Base-by-base conservation (phyloP, 1,284 basidiomycete species). In the Schizophyllum commune region DNA sequence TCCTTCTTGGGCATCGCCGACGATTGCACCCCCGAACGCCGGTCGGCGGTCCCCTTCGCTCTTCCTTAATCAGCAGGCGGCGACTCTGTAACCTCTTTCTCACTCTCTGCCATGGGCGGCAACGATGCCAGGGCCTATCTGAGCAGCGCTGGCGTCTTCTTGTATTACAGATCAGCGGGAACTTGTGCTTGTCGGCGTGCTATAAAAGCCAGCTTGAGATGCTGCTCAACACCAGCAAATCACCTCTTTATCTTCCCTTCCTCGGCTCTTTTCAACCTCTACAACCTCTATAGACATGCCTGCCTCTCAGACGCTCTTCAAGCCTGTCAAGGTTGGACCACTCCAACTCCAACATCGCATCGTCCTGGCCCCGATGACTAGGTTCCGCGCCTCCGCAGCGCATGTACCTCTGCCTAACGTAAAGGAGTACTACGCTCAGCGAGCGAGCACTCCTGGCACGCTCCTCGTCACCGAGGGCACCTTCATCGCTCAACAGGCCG, bases 401-500 rank as follows among this genome's bases (percentile, higher is more conserved):
- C 58, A 57, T 20, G 61, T 61, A 56, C 56, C 63, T 6, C 58
- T 61, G n/a, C 63, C 63, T 11, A 52, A 60, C 17, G 61, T 64
- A 5, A 34, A 55, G n/a, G 61, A 64, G 8, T 64, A 62, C 22
- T 64, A 64, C 56, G n/a, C 61, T 1, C 77, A 79, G 61, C 68
- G 77, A 1, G 72, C 68, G 4, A 68, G 64, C 53, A 61, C 63
- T 3, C 68, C 72, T 0, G 76, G 77, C 8, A 75, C 75, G 2
- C 65, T 78, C 1, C 59, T 78, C 15, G 73, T 78, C 59, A 68
- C 76, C 1, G 77, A 78, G 62, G 75, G 68, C 0, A 75, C 73
- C 1, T 67, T 73, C 47, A 74, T 78, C 27, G 66, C 67, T 7
- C 65, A 67, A 2, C 61, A 65, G n/a, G 70, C 70, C 0, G 67